Base-by-base conservation (phyloP, 1,284 basidiomycete genomes). In the Butyriboletus appendiculatus region DNA sequence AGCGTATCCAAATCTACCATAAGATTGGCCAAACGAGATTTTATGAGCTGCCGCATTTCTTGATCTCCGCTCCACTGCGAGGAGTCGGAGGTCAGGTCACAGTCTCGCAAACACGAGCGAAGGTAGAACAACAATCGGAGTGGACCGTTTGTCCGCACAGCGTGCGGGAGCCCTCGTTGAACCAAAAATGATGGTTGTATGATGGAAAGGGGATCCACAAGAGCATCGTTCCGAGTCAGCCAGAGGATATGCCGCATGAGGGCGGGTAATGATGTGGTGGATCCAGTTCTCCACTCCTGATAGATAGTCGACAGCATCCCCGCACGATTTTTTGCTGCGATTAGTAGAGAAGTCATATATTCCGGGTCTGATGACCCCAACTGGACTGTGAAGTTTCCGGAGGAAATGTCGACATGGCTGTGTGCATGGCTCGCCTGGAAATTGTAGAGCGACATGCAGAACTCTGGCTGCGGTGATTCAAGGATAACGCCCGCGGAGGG, bases 161-260 rank as follows among this genome's bases (percentile, higher is more conserved):
- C 67, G 48, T 84, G 80, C 4, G 90, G 88, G 12, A 77, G 72
- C 4, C 89, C 90, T 48, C 76, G 78, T 66, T 91, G 90, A 28
- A 93, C 81, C 38, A 93, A 77, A 64, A 85, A 91, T 2, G 90
- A 90, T 4, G 90, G 89, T 48, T 90, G 90, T 42, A 84, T 90
- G 41, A 85, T 84, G 22, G 90, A 91, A 35, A 88, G 76, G 22
- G 88, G 86, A 65, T 94, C 90, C 9, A 88, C 76, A 26, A 83
- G 71, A 4, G 79, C 65, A n/a, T 76, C 70, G 30, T 78, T 70
- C 34, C 72, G 72, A 8, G 84, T 83, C 49, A 72, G 71, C 51
- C 71, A 65, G 41, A 90, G 73, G 45, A 88, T 77, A 33, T 72
- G 70, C 52, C 71, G 71, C 20, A 87, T 69, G 14, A 80, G 62